A percentile compares a stretch with the other conserved stretches of the same genome.
Evolutionary conservation across 495 filamentous ascomycete genomes (phyloP).

Genomic region (Glarea lozoyensis): DNA sequence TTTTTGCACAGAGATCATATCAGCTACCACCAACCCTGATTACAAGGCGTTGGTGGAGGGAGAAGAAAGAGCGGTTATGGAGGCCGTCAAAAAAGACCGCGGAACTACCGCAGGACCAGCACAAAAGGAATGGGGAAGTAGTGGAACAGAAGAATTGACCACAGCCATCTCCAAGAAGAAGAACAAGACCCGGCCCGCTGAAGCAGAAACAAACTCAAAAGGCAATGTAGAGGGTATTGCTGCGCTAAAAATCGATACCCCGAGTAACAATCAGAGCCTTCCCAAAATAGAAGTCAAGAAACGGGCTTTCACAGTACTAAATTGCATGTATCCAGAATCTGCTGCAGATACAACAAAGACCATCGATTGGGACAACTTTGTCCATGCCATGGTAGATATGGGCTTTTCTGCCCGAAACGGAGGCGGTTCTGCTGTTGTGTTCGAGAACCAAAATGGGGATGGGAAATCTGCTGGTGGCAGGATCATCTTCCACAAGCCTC

Average conservation of each 20-base stretch:
- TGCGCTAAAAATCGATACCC: not conserved
- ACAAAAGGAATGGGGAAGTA: not conserved
- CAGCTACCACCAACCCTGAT: not conserved
- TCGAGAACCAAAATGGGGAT: not conserved
- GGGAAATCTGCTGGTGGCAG: not conserved
- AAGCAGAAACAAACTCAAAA: not conserved
- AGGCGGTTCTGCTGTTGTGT: not conserved
- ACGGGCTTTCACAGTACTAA: not conserved
- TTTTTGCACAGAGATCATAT: not conserved
- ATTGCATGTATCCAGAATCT: not conserved
- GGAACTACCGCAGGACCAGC: not conserved
- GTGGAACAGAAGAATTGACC: not conserved
- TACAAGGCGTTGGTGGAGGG: not conserved
- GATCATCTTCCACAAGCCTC: slow-evolving; percentile 1
- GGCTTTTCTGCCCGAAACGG: not conserved
- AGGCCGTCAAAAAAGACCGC: not conserved
- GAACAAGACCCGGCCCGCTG: not conserved
- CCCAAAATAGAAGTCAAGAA: not conserved
- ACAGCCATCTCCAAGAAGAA: not conserved
- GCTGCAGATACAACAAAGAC: not conserved
- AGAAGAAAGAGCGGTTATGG: not conserved
- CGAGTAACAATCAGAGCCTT: not conserved
- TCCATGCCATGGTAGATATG: not conserved
- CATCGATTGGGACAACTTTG: slow-evolving; percentile 1
- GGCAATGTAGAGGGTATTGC: not conserved